phyloP scores from a whole-genome alignment of 2,329 filamentous ascomycete species.

The Colletotrichum limetticola region DNA sequence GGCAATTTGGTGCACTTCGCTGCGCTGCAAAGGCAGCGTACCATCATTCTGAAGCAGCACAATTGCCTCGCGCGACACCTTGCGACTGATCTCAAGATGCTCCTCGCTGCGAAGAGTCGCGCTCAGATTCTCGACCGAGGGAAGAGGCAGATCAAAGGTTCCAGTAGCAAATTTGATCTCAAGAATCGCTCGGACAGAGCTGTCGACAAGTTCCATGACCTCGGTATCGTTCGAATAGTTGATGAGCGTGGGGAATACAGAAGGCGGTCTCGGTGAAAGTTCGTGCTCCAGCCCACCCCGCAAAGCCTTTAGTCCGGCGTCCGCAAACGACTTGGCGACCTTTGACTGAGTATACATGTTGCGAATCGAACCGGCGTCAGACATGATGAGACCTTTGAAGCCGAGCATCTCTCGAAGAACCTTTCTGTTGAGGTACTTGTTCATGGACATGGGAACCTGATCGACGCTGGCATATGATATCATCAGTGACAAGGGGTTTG shows the following conservation, averaged over 20 bases:
- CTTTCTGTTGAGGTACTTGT: slow-evolving; percentile 45
- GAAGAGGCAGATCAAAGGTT: slow-evolving; percentile 40
- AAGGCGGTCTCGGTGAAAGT: slow-evolving; percentile 39
- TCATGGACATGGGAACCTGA: slow-evolving; percentile 44
- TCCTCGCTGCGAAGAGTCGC: slow-evolving; percentile 30
- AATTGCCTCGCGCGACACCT: slow-evolving; percentile 38
- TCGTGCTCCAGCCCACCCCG: slow-evolving; percentile 43
- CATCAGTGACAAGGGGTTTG: slow-evolving; percentile 43
- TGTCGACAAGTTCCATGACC: slow-evolving; percentile 39
- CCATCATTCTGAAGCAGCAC: slow-evolving; percentile 39
- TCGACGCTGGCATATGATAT: slow-evolving; percentile 46
- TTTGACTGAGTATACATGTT: slow-evolving; percentile 42
- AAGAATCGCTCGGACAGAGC: slow-evolving; percentile 40
- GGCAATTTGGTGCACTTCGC: slow-evolving; percentile 25
- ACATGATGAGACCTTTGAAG: slow-evolving; percentile 47
- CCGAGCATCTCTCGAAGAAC: slow-evolving; percentile 41
- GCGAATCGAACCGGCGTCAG: slow-evolving; percentile 43
- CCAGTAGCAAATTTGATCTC: slow-evolving; percentile 44
- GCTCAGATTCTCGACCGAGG: slow-evolving; percentile 34
- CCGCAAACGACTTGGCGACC: slow-evolving; percentile 40
- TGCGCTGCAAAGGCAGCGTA: slow-evolving; percentile 26
- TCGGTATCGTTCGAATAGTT: slow-evolving; percentile 36
- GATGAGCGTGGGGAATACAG: slow-evolving; percentile 40
- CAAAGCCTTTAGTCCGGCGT: slow-evolving; percentile 42
- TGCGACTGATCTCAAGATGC: slow-evolving; percentile 36